Percentiles rank a stretch among this genome's conserved stretches.
These are phyloP conservation scores for Daldinia bambusicola DNA, from an alignment of 495 filamentous ascomycete species.

Conservation along the genomic window DNA sequence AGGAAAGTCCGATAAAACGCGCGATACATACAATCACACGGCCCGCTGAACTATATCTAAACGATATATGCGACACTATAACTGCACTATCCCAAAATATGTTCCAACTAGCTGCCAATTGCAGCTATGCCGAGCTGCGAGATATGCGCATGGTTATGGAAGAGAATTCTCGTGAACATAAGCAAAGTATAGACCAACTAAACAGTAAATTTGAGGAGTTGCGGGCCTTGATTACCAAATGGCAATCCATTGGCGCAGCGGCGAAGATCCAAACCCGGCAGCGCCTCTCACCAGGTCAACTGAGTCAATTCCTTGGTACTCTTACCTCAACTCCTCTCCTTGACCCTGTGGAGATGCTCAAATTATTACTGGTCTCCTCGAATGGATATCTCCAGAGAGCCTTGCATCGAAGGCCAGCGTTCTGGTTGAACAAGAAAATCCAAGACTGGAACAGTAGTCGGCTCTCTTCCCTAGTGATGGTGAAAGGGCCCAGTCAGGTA, in stretches of 20 bases:
- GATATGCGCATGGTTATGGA: slow-evolving; percentile 8
- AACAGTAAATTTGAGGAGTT: not conserved
- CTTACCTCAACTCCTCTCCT: not conserved
- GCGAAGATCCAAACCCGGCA: not conserved
- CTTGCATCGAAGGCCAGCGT: not conserved
- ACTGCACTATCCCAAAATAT: not conserved
- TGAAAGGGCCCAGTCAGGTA: not conserved
- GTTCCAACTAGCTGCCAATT: not conserved
- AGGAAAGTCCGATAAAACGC: slow-evolving; percentile 32
- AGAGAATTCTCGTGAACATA: not conserved
- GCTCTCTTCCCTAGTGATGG: slow-evolving; percentile 6
- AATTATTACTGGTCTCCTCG: not conserved
- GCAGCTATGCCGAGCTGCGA: slow-evolving; percentile 22
- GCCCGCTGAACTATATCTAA: slow-evolving; percentile 15
- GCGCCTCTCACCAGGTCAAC: not conserved
- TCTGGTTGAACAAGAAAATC: slow-evolving; percentile 13
- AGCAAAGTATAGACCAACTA: not conserved
- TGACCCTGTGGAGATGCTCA: not conserved
- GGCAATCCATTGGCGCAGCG: not conserved
- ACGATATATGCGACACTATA: slow-evolving; percentile 13
- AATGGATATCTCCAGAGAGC: not conserved
- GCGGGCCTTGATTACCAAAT: not conserved
- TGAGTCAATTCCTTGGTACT: not conserved
- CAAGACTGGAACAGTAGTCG: not conserved
- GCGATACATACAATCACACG: slow-evolving; percentile 11